Evolutionary conservation across 2,329 filamentous ascomycete genomes (phyloP).

Genomic region (Diplodia mutila): DNA sequence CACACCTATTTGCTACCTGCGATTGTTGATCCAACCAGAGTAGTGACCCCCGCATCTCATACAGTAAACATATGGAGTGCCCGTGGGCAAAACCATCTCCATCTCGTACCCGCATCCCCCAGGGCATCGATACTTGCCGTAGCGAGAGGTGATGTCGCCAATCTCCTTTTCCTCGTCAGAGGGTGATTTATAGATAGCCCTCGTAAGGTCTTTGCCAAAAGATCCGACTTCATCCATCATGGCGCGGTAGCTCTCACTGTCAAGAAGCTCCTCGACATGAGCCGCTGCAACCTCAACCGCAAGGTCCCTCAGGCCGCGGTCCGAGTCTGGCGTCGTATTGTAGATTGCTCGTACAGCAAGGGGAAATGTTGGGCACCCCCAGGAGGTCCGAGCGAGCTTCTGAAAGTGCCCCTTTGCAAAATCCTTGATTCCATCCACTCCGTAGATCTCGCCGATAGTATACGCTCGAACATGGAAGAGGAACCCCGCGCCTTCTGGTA

Average conservation of each 20-base stretch:
- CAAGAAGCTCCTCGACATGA: neutral
- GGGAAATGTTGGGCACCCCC: neutral
- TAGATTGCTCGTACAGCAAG: neutral
- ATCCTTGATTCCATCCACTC: neutral
- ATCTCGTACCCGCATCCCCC: neutral
- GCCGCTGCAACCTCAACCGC: neutral
- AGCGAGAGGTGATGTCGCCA: neutral
- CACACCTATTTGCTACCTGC: too few species aligned
- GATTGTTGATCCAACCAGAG: neutral
- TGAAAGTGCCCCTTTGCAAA: neutral
- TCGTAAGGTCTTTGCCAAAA: neutral
- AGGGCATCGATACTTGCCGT: neutral
- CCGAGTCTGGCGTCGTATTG: neutral
- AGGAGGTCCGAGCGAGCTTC: neutral
- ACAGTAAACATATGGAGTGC: neutral
- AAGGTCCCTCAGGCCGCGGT: neutral
- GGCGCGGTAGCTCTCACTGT: neutral
- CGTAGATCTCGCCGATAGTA: neutral
- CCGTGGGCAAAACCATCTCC: neutral
- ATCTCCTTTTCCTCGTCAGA: neutral
- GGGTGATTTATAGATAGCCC: neutral
- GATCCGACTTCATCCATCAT: neutral
- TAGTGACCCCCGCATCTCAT: neutral
- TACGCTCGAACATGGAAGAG: neutral
- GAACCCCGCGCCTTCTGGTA: neutral